These are phyloP conservation scores for Epichloe sp. DNA, from an alignment of 2,329 filamentous ascomycete genomes.

Conservation along the genomic window DNA sequence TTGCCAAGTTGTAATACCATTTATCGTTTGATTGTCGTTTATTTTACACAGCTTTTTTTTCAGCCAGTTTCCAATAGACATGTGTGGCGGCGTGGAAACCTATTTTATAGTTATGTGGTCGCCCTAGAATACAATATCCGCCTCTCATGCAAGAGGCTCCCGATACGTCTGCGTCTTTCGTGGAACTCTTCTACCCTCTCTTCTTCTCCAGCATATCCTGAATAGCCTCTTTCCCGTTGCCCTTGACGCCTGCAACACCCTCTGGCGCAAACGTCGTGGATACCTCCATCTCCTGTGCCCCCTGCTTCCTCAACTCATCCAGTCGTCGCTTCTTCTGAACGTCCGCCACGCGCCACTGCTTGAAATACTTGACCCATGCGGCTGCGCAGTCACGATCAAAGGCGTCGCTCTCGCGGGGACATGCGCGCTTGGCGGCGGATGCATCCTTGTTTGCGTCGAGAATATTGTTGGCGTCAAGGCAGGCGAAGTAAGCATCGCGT, in stretches of 20 bases:
- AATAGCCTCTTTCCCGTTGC: slow-evolving; percentile 23
- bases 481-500: slow-evolving; percentile 77
- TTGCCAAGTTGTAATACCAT: not conserved
- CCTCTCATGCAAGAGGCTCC: too few species aligned
- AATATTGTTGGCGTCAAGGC: slow-evolving; percentile 71
- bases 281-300: slow-evolving; percentile 47
- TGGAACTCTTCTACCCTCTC: slow-evolving; percentile 12
- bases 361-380: slow-evolving; percentile 98
- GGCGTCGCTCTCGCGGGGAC: slow-evolving; percentile 28
- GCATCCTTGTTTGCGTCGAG: slow-evolving; percentile 47
- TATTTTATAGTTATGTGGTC: not conserved
- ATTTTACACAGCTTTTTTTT: too few species aligned
- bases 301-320: slow-evolving; percentile 60
- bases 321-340: slow-evolving; percentile 71
- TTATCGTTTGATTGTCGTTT: not conserved
- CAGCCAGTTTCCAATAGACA: not conserved
- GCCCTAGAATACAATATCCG: too few species aligned
- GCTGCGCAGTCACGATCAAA: slow-evolving; percentile 80
- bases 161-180: too few species aligned
- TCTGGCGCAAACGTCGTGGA: slow-evolving; percentile 24
- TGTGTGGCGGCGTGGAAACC: not conserved
- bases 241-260: slow-evolving; percentile 17
- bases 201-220: slow-evolving; percentile 27
- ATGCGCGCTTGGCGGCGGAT: slow-evolving; percentile 25
- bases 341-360: slow-evolving; percentile 89